Percentiles rank a stretch among this genome's conserved stretches.
These are phyloP conservation scores for Stagonosporopsis chrysanthemi DNA, from an alignment of 2,329 filamentous ascomycete species.

Conservation along the genomic window DNA sequence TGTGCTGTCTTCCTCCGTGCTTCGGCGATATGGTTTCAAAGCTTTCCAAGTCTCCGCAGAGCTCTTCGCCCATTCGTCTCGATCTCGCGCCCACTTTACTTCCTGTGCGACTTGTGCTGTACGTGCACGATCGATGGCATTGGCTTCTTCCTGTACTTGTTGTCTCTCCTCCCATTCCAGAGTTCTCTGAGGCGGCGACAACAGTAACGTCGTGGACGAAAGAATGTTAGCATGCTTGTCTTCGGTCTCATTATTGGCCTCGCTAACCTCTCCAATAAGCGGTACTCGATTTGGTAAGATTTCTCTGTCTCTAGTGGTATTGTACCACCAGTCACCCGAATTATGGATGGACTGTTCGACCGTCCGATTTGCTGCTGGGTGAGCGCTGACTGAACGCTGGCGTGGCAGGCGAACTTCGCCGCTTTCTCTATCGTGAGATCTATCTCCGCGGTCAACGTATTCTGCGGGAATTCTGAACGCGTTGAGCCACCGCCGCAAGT, in stretches of 20 bases:
- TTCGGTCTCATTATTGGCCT: not conserved
- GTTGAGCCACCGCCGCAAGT: not conserved
- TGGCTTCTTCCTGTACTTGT: not conserved
- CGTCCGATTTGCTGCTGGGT: not conserved
- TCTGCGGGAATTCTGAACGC: not conserved
- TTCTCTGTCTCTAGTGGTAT: not conserved
- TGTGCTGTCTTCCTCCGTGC: not conserved
- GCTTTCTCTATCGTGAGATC: not conserved
- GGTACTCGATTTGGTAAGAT: not conserved
- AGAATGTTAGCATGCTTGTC: not conserved
- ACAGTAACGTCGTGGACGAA: not conserved
- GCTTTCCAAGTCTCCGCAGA: not conserved
- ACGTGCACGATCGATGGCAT: constrained; percentile 1
- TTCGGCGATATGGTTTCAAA: not conserved
- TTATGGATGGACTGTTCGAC: not conserved
- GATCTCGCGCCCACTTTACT: not conserved
- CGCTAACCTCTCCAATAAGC: not conserved
- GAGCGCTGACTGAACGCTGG: constrained; percentile 1
- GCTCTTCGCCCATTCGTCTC: not conserved
- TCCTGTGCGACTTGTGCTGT: not conserved
- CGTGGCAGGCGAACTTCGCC: not conserved
- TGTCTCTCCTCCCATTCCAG: not conserved
- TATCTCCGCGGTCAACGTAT: not conserved
- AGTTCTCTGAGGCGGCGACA: not conserved
- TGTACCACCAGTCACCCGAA: no score